Conservation (phyloP, 2,329 filamentous ascomycete species). For the Colletotrichum melonis region DNA sequence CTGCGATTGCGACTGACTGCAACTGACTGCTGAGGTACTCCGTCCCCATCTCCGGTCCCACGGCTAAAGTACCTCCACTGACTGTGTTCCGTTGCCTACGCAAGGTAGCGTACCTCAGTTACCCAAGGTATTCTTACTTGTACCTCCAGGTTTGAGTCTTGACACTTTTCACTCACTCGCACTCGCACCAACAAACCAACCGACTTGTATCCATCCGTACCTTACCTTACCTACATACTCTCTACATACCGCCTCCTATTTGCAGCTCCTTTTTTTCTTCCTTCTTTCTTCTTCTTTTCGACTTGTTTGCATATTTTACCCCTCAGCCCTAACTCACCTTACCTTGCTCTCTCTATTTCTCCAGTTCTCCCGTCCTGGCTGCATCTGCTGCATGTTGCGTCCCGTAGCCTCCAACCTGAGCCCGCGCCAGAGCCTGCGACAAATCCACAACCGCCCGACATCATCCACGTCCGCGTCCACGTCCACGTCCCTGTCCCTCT, state of each 20-base stretch:
- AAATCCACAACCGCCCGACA: slow-evolving; percentile 7
- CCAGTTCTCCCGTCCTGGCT: neutral
- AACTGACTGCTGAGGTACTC: neutral
- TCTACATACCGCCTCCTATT: neutral
- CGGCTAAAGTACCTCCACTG: neutral
- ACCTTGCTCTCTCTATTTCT: neutral
- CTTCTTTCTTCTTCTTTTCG: neutral
- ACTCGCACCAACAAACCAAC: neutral
- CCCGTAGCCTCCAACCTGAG: neutral
- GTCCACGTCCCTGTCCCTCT: neutral
- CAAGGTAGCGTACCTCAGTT: too few species aligned
- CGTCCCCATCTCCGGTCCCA: neutral
- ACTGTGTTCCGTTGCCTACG: too few species aligned
- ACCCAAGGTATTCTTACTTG: too few species aligned
- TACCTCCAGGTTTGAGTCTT: neutral
- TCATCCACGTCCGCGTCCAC: slow-evolving; percentile 16
- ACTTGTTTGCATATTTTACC: neutral
- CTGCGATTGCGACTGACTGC: neutral
- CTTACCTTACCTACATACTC: neutral
- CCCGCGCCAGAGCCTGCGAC: neutral
- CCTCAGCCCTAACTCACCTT: neutral
- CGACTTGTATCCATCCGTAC: slow-evolving; percentile 5
- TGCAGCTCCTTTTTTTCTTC: neutral
- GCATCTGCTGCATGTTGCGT: slow-evolving; percentile 5
- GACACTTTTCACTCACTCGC: slow-evolving; percentile 19